These are phyloP conservation scores for Neonectria magnoliae DNA, from an alignment of 2,329 filamentous ascomycete genomes.

Conservation along the genomic window DNA sequence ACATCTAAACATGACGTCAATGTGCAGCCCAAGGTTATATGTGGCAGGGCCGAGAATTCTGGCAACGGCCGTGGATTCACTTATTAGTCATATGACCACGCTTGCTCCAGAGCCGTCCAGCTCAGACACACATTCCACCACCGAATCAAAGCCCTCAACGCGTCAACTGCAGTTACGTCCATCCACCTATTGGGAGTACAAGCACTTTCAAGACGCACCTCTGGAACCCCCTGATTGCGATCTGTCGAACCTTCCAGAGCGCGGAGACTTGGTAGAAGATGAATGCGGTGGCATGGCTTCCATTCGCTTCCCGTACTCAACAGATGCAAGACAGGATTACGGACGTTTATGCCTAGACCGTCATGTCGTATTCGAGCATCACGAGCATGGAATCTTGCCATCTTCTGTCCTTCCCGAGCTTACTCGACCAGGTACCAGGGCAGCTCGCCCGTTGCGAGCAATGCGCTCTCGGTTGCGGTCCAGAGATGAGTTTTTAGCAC, in stretches of 20 bases:
- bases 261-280: not conserved
- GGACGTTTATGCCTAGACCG: not conserved
- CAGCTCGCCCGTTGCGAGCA: not conserved
- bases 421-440: not conserved
- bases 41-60: no score
- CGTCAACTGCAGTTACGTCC: no score
- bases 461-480: not conserved
- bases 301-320: not conserved
- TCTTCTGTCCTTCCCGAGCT: not conserved
- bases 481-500: not conserved
- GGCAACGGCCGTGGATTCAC: no score
- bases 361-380: not conserved
- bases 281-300: not conserved
- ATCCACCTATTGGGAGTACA: not conserved
- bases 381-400: no score
- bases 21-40: no score
- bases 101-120: no score
- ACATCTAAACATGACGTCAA: no score
- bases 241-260: not conserved
- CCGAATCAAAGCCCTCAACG: no score
- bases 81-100: no score
- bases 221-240: not conserved
- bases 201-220: not conserved
- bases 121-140: no score
- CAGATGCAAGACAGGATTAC: not conserved